These are phyloP conservation scores for Bertia moriformis DNA, from an alignment of 2,329 filamentous ascomycete genomes.

Conservation along the genomic window DNA sequence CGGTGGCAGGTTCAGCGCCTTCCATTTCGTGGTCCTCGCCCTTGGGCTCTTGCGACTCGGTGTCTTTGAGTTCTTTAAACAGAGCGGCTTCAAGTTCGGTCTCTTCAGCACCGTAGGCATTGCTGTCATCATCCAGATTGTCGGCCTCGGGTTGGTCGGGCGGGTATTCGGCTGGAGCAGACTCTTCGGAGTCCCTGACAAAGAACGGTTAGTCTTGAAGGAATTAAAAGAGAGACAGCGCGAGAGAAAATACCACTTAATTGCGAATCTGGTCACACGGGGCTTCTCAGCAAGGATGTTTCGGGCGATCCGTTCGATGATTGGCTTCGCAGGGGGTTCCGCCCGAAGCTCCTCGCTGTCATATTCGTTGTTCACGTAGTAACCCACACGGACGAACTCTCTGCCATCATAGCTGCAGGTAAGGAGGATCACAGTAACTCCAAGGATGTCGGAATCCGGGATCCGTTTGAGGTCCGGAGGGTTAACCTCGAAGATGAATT, in stretches of 20 bases:
- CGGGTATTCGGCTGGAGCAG: constrained; percentile 86
- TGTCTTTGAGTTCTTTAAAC: constrained; percentile 35
- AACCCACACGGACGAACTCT: constrained; percentile 94
- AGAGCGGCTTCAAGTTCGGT: constrained; percentile 57
- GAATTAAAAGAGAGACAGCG: background rate
- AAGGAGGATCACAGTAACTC: constrained; percentile 90
- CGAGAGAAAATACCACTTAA: constrained; percentile 67
- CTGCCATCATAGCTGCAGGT: constrained; percentile 92
- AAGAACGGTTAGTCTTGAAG: constrained; percentile 8
- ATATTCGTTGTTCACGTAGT: constrained; percentile 99
- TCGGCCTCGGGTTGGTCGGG: constrained; percentile 92
- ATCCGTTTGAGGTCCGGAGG: constrained; percentile 81
- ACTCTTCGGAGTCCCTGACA: constrained; percentile 86
- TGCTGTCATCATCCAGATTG: constrained; percentile 66
- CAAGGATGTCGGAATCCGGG: constrained; percentile 85
- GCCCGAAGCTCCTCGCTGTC: constrained; percentile 76
- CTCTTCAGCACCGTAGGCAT: constrained; percentile 83
- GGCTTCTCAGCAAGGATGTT: constrained; percentile 96
- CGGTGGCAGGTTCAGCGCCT: constrained; percentile 42
- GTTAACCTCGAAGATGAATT: constrained; percentile 94
- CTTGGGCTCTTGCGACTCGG: constrained; percentile 24
- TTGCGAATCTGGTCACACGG: constrained; percentile 88
- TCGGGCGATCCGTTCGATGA: constrained; percentile 80
- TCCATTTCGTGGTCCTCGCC: constrained; percentile 66
- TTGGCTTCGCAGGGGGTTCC: constrained; percentile 80